phyloP scores from a whole-genome alignment of 371 early-diverging fungal genomes.

The Actinomortierella ambigua region DNA sequence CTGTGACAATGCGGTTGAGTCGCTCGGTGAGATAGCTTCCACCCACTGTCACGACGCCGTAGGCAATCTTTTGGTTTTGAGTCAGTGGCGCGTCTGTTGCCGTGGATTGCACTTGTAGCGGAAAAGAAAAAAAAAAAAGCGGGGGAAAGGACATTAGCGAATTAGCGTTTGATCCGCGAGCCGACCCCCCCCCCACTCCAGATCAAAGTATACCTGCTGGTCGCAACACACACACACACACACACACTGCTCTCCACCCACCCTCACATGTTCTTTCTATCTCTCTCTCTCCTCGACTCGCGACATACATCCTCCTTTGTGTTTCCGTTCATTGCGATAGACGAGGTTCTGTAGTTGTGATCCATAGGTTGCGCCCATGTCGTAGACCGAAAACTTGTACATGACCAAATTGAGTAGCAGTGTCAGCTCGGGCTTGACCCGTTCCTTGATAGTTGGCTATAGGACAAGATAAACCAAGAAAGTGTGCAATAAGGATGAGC shows the following conservation, averaged over 20 bases:
- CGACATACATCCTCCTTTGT: constrained; percentile 63
- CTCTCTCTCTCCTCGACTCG: no score
- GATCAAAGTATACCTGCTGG: no score
- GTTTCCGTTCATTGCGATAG: constrained; percentile 75
- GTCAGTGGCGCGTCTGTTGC: constrained; percentile 65
- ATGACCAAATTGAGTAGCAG: constrained; percentile 59
- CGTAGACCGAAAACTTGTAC: constrained; percentile 69
- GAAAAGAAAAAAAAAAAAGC: background rate
- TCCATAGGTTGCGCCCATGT: constrained; percentile 68
- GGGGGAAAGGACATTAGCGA: background rate
- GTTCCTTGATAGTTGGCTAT: constrained; percentile 62
- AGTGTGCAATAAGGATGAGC: background rate
- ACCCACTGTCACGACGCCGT: constrained; percentile 67
- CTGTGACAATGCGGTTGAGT: constrained; percentile 61
- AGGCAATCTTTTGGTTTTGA: constrained; percentile 61
- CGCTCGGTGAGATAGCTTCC: constrained; percentile 79
- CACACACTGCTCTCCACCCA: no score
- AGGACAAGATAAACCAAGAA: background rate
- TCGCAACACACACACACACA: no score
- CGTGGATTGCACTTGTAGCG: constrained; percentile 59
- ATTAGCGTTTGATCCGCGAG: no score
- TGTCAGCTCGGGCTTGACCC: constrained; percentile 65
- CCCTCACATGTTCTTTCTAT: no score
- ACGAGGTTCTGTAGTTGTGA: constrained; percentile 73
- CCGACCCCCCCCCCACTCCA: no score